Evolutionary conservation across 176 grass and related monocot species (phyloP), one percentile per base, ranked within the genome.

Genomic region (Carex pumila): DNA sequence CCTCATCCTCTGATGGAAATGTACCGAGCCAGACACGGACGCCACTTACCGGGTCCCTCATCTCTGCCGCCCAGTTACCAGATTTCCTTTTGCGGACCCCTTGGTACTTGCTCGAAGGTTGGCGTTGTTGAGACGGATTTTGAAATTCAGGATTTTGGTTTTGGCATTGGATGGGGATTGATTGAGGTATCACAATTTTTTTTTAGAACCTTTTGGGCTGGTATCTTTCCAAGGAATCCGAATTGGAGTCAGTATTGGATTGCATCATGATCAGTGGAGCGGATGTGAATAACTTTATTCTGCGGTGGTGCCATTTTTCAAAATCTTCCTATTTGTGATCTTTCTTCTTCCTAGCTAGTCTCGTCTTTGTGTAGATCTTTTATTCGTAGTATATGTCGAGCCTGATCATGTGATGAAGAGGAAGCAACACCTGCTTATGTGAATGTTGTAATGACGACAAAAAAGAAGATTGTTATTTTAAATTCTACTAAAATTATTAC

Each of bases 31-130:
- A 86, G 76, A 81, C 7, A 19, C 85, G 85, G 12, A 22, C 18
- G 5, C 76, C 76, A 29, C 85, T 50, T 19, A 71, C 81, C 18
- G 62, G 50, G 29, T 86, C 85, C 58, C 85, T 80, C 5, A 81
- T 81, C 75, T 86, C 85, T 22, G 85, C 77, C 2, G 63, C 85
- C 85, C 85, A 86, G 36, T 81, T 86, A 4, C 85, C 85, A 12
- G 18, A 86, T 31, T 15, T 0, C 62, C 76, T 79, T 43, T 59
- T 79, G 29, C 77, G 60, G 9, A 86, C 77, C 19, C 85, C 85
- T 57, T 65, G 76, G 50, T 81, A 80, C 47, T 65, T 79, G 65
- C 43, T 71, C 45, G 85, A 81, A 49, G 77, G 59, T 65, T 82
- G 80, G 60, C n/a, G 19, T 6, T 1, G n/a, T 3, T 30, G 21